These are phyloP conservation scores for Clathrospora elynae DNA, from an alignment of 2,329 filamentous ascomycete genomes.

Conservation along the genomic window DNA sequence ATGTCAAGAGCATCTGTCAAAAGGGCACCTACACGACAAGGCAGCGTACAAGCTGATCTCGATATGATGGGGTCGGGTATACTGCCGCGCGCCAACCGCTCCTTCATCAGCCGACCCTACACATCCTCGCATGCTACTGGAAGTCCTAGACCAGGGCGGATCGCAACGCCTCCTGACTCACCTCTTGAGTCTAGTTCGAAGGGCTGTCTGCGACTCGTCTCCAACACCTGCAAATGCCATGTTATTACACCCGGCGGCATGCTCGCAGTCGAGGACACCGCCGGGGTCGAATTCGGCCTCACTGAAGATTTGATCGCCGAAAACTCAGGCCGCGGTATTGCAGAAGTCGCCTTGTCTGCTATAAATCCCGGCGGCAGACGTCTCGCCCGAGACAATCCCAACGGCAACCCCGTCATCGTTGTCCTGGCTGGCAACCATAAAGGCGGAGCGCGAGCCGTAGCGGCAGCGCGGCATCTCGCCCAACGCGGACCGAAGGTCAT, in stretches of 20 bases:
- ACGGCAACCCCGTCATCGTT: slow-evolving; percentile 64
- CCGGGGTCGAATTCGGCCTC: slow-evolving; percentile 82
- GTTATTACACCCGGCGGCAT: slow-evolving; percentile 76
- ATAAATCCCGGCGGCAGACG: slow-evolving; percentile 64
- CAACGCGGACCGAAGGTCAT: slow-evolving; percentile 82
- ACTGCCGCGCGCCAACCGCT: slow-evolving; percentile 38
- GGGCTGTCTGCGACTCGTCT: slow-evolving; percentile 57
- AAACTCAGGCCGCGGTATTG: slow-evolving; percentile 86
- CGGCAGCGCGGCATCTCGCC: slow-evolving; percentile 82
- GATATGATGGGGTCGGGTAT: slow-evolving; percentile 41
- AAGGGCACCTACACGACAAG: slow-evolving; percentile 45
- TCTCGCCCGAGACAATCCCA: slow-evolving; percentile 55
- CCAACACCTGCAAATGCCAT: slow-evolving; percentile 61
- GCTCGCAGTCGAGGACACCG: slow-evolving; percentile 89
- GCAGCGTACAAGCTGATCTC: slow-evolving; percentile 50
- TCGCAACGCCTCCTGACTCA: slow-evolving; percentile 46
- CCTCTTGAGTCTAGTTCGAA: slow-evolving; percentile 38
- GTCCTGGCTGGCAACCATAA: slow-evolving; percentile 96
- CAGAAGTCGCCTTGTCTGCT: slow-evolving; percentile 76
- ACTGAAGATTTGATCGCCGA: slow-evolving; percentile 91
- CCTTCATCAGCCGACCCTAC: slow-evolving; percentile 41
- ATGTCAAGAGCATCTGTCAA: slow-evolving; percentile 50
- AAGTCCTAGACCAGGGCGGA: slow-evolving; percentile 41
- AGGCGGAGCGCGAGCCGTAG: slow-evolving; percentile 80
- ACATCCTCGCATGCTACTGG: slow-evolving; percentile 47